Evolutionary conservation across 345 rosid genomes (phyloP).

Genomic region (Dipteronia dyeriana): DNA sequence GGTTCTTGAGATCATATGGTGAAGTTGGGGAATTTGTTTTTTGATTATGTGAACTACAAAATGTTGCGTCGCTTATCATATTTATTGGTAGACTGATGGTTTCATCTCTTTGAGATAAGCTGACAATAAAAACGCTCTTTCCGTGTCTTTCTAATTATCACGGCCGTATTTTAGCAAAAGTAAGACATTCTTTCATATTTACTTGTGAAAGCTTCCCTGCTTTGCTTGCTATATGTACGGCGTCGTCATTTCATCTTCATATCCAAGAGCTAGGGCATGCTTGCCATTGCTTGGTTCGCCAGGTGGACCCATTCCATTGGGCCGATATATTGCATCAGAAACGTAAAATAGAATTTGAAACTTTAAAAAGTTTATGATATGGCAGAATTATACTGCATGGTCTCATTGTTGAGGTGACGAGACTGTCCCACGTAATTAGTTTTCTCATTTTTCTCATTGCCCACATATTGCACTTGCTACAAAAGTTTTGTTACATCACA

Average conservation of each 20-base stretch:
- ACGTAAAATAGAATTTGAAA: no score
- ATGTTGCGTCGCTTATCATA: neutral
- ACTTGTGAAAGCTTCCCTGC: neutral
- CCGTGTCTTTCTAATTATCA: neutral
- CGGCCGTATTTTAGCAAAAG: neutral
- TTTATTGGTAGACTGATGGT: neutral
- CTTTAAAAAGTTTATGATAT: no score
- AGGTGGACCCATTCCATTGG: neutral
- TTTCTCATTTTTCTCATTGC: no score
- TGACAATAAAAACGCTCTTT: neutral
- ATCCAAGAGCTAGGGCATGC: neutral
- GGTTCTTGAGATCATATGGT: neutral
- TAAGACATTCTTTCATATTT: neutral
- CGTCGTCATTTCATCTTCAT: neutral
- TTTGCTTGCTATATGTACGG: neutral
- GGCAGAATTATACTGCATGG: no score
- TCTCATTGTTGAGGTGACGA: no score
- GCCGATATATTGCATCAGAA: neutral
- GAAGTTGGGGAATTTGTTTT: neutral
- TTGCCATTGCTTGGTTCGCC: neutral
- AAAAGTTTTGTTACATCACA: neutral
- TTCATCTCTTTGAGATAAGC: neutral
- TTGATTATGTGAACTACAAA: neutral
- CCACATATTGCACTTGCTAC: no score
- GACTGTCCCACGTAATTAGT: no score